A percentile compares a stretch with the other conserved stretches of the same genome.
Conservation (phyloP, 495 filamentous ascomycete species). For the Chaetomium fimeti region DNA sequence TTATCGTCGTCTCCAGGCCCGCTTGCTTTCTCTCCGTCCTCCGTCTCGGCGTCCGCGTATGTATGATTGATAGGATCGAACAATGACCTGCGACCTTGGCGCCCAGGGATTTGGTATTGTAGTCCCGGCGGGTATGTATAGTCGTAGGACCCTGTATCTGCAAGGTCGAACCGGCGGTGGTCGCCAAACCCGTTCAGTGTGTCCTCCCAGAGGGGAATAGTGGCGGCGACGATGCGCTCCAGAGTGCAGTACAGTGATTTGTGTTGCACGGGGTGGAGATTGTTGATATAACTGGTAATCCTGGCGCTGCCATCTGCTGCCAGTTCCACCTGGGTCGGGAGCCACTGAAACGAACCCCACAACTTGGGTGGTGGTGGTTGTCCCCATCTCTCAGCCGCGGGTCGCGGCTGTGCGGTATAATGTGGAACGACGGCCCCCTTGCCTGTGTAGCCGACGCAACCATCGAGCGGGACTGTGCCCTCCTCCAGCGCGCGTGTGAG, state of each 20-base stretch:
- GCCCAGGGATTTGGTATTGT: slow-evolving; percentile 22
- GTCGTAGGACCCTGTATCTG: slow-evolving; percentile 11
- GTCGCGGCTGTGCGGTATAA: background rate
- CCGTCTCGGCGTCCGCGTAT: slow-evolving; percentile 7
- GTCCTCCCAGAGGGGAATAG: slow-evolving; percentile 54
- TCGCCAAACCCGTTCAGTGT: slow-evolving; percentile 23
- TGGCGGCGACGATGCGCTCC: slow-evolving; percentile 48
- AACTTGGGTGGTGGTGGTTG: slow-evolving; percentile 17
- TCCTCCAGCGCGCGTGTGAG: slow-evolving; percentile 45
- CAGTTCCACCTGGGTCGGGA: slow-evolving; percentile 56
- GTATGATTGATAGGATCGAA: slow-evolving; percentile 15
- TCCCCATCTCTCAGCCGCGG: background rate
- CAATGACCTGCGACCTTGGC: slow-evolving; percentile 10
- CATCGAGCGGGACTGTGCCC: slow-evolving; percentile 40
- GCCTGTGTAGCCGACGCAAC: slow-evolving; percentile 43
- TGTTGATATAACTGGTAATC: slow-evolving; percentile 67
- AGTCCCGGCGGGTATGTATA: slow-evolving; percentile 22
- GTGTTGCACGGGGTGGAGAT: slow-evolving; percentile 53
- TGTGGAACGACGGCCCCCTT: slow-evolving; percentile 37
- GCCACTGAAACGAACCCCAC: slow-evolving; percentile 53
- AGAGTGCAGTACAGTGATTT: slow-evolving; percentile 50
- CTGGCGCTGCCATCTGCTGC: slow-evolving; percentile 51
- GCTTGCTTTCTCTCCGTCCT: too few species aligned
- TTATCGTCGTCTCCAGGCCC: too few species aligned
- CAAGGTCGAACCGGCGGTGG: slow-evolving; percentile 21